phyloP scores from a whole-genome alignment of 2,329 filamentous ascomycete species.

The Kalmusia sp. region DNA sequence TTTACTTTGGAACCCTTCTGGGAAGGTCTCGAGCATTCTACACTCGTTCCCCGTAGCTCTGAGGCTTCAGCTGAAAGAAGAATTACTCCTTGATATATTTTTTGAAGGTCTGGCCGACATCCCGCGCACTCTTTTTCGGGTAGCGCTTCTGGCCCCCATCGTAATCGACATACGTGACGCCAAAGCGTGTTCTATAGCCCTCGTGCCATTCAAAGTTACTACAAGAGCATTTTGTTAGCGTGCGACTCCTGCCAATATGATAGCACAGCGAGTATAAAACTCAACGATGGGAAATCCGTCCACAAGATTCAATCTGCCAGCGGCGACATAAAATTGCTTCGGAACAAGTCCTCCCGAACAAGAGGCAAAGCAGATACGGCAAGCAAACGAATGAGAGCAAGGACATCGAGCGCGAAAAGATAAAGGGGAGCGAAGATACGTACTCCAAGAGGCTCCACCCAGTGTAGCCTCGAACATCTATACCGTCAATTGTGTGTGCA shows the following conservation, averaged over 20 bases:
- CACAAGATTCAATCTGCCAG: not conserved
- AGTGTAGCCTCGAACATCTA: slow-evolving; percentile 80
- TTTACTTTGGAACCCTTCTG: not conserved
- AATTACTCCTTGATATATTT: slow-evolving; percentile 70
- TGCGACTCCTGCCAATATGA: not conserved
- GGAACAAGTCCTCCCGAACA: not conserved
- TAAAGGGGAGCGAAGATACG: slow-evolving; percentile 39
- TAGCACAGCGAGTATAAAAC: not conserved
- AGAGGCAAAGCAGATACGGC: not conserved
- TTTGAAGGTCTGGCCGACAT: slow-evolving; percentile 74
- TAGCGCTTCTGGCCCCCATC: slow-evolving; percentile 77
- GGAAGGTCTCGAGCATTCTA: not conserved
- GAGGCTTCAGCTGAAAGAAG: not conserved
- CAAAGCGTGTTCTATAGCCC: slow-evolving; percentile 85
- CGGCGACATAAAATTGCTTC: not conserved
- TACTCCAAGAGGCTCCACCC: slow-evolving; percentile 88
- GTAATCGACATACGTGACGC: slow-evolving; percentile 85
- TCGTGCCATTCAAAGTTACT: slow-evolving; percentile 93
- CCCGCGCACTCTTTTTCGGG: slow-evolving; percentile 83
- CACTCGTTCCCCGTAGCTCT: slow-evolving; percentile 17
- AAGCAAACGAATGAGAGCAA: slow-evolving; percentile 5
- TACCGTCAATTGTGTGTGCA: slow-evolving; percentile 74
- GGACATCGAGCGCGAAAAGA: slow-evolving; percentile 4
- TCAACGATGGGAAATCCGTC: not conserved
- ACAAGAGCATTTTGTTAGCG: slow-evolving; percentile 33